Base-by-base conservation (phyloP, 495 filamentous ascomycete genomes). In the Neurospora discreta region DNA sequence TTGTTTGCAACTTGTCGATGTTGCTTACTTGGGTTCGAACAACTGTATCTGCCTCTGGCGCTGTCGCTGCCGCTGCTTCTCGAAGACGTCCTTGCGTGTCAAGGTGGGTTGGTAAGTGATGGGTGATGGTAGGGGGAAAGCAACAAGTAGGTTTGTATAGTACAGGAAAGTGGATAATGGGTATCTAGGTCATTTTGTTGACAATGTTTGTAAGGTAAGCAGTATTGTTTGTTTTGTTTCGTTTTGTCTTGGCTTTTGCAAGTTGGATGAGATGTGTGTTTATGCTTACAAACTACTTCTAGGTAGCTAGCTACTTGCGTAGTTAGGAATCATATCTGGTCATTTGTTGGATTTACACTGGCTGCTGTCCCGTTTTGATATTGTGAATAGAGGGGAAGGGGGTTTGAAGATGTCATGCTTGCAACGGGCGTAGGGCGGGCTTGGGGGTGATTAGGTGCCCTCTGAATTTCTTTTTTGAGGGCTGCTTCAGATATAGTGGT, bases 391-490 rank as follows among this genome's bases (percentile, higher is more conserved):
- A 20, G 3, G 1, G 18, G n/a, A 5, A 20, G 8, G n/a, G 4
- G 43, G 43, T 3, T 8, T 44, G 43, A 3, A 9, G 2, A 43
- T 43, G 42, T n/a, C 0, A n/a, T n/a, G 42, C 42, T n/a, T 43
- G n/a, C n/a, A n/a, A n/a, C n/a, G n/a, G n/a, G n/a, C n/a, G n/a
- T n/a, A 42, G 39, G 13, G 20, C 1, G 44, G 44, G 44, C 44
- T 52, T 26, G 20, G 6, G 46, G 5, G 44, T 46, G 5, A 23
- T 5, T 2, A 33, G 30, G 1, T 1, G 2, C 6, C 2, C 46
- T 26, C 6, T 30, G 0, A 16, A 9, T 26, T 30, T 1, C 0
- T 15, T 0, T 1, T 30, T 23, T 5, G 30, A n/a, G n/a, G 0
- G 23, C 13, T 30, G 13, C 5, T 60, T 60, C 23, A 11, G 23